Percentiles rank a stretch among this genome's conserved stretches.
Conservation (phyloP, 768 basidiomycete genomes). For the Strobilomyces dryophilus region DNA sequence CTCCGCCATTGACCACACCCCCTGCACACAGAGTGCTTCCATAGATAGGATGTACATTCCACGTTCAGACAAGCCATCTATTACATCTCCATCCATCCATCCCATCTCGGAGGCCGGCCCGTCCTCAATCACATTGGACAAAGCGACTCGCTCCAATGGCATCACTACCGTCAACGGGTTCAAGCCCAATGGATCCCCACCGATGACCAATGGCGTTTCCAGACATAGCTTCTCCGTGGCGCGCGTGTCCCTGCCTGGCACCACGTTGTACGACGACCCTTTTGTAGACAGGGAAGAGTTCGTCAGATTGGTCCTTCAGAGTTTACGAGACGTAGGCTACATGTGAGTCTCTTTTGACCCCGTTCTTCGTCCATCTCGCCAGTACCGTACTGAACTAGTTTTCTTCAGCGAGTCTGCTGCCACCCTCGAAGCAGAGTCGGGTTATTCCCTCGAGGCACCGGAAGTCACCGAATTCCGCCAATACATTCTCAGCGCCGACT, state of each 20-base stretch:
- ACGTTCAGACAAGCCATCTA: constrained; percentile 46
- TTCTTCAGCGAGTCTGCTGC: constrained; percentile 75
- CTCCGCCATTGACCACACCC: constrained; percentile 17
- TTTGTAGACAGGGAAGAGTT: constrained; percentile 86
- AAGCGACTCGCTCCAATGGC: constrained; percentile 29
- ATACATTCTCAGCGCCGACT: constrained; percentile 74
- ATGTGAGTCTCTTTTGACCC: constrained; percentile 39
- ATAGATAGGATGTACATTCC: constrained; percentile 48
- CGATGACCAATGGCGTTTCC: constrained; percentile 44
- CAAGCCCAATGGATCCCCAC: constrained; percentile 35
- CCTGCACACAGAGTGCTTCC: constrained; percentile 25
- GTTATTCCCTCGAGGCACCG: constrained; percentile 76
- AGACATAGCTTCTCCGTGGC: constrained; percentile 50
- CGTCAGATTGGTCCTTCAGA: constrained; percentile 84
- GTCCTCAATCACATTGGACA: constrained; percentile 40
- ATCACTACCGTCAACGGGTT: constrained; percentile 43
- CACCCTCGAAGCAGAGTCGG: constrained; percentile 89
- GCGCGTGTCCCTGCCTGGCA: constrained; percentile 66
- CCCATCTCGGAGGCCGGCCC: constrained; percentile 47
- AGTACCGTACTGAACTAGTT: constrained; percentile 7
- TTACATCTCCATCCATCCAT: constrained; percentile 43
- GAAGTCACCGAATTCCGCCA: constrained; percentile 78
- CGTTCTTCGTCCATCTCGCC: constrained; percentile 7
- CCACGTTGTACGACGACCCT: constrained; percentile 74
- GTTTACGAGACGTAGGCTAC: constrained; percentile 83